phyloP scores from a whole-genome alignment of 2,329 filamentous ascomycete genomes.

The Alternaria infectoria region DNA sequence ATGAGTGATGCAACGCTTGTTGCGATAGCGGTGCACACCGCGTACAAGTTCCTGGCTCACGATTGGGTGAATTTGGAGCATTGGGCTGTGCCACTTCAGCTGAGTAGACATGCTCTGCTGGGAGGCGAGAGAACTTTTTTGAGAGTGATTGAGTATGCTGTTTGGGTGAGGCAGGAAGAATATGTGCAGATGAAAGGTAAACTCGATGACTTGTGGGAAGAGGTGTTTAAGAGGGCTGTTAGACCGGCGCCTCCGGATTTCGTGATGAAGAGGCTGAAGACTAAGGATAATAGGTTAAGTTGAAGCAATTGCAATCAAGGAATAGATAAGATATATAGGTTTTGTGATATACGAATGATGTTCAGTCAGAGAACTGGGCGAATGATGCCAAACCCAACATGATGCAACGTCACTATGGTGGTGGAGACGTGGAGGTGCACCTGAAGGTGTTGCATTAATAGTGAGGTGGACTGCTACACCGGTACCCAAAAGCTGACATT shows the following conservation, averaged over 20 bases:
- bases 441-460: no score
- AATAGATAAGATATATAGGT: no score
- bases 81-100: background rate
- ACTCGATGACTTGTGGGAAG: background rate
- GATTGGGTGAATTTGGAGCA: background rate
- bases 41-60: background rate
- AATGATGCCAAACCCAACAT: background rate
- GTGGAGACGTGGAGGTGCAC: no score
- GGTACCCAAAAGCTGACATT: no score
- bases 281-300: no score
- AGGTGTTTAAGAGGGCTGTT: background rate
- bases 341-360: no score
- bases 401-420: no score
- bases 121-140: background rate
- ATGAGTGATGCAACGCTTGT: background rate
- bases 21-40: background rate
- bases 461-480: no score
- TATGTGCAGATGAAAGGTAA: background rate
- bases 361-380: slow-evolving; percentile 20
- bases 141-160: background rate
- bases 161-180: background rate
- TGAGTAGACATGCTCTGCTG: background rate
- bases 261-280: background rate
- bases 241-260: background rate
- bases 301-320: no score